These are phyloP conservation scores for Vitis hybrid DNA, from an alignment of 177 flowering plant genomes.

Conservation along the genomic window DNA sequence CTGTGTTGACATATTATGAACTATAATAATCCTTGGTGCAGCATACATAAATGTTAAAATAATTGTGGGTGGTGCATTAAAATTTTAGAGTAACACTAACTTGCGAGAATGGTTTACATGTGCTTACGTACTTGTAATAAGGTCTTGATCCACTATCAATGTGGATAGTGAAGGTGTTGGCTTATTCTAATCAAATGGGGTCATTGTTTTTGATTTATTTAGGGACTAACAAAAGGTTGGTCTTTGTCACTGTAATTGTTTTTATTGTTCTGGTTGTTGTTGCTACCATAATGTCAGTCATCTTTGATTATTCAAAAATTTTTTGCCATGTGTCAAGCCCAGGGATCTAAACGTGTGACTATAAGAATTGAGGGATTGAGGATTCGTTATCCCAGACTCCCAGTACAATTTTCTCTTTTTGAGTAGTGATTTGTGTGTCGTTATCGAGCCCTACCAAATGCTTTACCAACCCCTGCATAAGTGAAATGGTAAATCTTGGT, in stretches of 20 bases:
- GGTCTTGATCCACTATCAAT: conserved; percentile 31
- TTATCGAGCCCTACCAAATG: too few relatives aligned
- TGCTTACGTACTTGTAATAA: conserved; percentile 35
- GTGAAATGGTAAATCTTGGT: too few relatives aligned
- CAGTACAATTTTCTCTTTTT: too few relatives aligned
- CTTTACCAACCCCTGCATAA: too few relatives aligned
- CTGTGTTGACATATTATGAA: neutral
- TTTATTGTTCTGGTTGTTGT: neutral
- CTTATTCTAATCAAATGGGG: conserved; percentile 18
- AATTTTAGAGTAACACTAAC: conserved; percentile 12
- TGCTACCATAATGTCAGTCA: neutral
- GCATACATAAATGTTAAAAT: neutral
- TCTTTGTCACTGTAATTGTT: neutral
- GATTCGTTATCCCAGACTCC: too few relatives aligned
- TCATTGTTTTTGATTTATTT: neutral
- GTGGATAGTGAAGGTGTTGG: conserved; percentile 34
- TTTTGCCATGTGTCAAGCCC: too few relatives aligned
- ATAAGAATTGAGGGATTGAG: too few relatives aligned
- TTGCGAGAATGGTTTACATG: conserved; percentile 10
- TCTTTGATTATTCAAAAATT: neutral
- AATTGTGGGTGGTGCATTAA: conserved; percentile 21
- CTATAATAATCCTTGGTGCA: conserved; percentile 10
- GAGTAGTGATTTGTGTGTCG: too few relatives aligned
- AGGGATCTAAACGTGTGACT: too few relatives aligned
- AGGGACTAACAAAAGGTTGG: neutral